Evolutionary conservation across 768 basidiomycete genomes (phyloP).

Genomic region (Kwoniella pini): DNA sequence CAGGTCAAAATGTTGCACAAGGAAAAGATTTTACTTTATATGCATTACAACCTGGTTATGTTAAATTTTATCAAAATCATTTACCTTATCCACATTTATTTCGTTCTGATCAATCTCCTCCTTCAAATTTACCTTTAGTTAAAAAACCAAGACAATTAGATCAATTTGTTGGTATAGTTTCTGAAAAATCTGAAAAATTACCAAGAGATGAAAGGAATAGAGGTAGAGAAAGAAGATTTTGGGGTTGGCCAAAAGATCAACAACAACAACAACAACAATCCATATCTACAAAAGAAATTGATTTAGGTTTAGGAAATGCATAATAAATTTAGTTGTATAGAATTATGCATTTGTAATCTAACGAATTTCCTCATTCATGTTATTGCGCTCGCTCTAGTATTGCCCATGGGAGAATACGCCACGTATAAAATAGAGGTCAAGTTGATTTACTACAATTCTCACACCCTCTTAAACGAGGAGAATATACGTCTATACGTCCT

Average conservation of each 20-base stretch:
- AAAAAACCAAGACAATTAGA: constrained; percentile 46
- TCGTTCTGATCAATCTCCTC: constrained; percentile 19
- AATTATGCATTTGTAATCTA: too few relatives aligned
- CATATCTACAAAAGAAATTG: too few relatives aligned
- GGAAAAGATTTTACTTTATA: constrained; percentile 95
- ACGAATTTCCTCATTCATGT: too few relatives aligned
- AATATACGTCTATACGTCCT: too few relatives aligned
- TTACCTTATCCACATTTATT: constrained; percentile 35
- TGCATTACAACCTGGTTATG: constrained; percentile 83
- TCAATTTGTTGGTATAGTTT: constrained; percentile 70
- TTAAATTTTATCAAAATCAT: constrained; percentile 74
- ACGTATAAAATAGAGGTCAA: too few relatives aligned
- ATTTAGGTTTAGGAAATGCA: too few relatives aligned
- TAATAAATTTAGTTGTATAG: too few relatives aligned
- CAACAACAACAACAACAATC: too few relatives aligned
- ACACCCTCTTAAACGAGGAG: too few relatives aligned
- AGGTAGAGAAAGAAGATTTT: constrained; percentile 83
- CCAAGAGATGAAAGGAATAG: constrained; percentile 72
- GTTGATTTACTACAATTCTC: too few relatives aligned
- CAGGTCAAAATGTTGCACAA: constrained; percentile 88
- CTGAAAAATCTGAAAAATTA: constrained; percentile 76
- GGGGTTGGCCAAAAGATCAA: constrained; percentile 42
- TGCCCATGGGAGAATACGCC: too few relatives aligned
- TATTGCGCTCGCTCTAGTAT: too few relatives aligned
- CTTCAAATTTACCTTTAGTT: constrained; percentile 55